Base-by-base conservation (phyloP, 805 yeast genomes). In the Myxozyma vanderwaltii region DNA sequence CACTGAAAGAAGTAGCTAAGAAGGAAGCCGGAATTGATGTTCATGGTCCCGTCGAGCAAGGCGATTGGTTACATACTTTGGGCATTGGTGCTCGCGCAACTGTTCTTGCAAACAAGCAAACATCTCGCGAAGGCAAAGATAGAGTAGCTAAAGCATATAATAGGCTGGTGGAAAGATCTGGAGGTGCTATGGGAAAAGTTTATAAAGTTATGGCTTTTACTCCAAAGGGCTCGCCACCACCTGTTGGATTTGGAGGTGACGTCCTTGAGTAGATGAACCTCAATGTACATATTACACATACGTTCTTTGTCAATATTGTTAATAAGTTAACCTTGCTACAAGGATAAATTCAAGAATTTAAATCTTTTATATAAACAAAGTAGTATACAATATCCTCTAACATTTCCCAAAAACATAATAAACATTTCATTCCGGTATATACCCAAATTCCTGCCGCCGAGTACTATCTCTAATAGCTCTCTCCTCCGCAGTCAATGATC, bases 401-500 rank as follows among this genome's bases (percentile, higher is more conserved):
- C 13, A n/a, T 1, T 38, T 7, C 8, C 36, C 27, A 23, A 33
- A 36, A n/a, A n/a, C n/a, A n/a, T 36, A n/a, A 26, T 43, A 45
- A 19, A 57, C 23, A 13, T 2, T 27, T 47, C 36, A 44, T 45
- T n/a, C 26, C 7, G 55, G 53, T 2, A 56, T 23, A 52, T 59
- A 58, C 12, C 67, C 65, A 60, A 44, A 63, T n/a, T 59, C 61
- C 26, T 54, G 60, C 41, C 88, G 82, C 76, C 96, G 81, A 38
- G 78, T 71, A 55, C 78, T 80, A 71, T 90, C 95, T 76, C 92
- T 81, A 54, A 76, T 77, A 64, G 81, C 82, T 63, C 83, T 76
- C 72, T 90, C 96, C 48, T 78, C 79, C 4, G 86, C 83, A 10
- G 86, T 85, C 51, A 91, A 87, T 67, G 88, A 91, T 70, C 92